Evolutionary conservation across 768 basidiomycete species (phyloP).

Genomic region (Atractiella rhizophila): DNA sequence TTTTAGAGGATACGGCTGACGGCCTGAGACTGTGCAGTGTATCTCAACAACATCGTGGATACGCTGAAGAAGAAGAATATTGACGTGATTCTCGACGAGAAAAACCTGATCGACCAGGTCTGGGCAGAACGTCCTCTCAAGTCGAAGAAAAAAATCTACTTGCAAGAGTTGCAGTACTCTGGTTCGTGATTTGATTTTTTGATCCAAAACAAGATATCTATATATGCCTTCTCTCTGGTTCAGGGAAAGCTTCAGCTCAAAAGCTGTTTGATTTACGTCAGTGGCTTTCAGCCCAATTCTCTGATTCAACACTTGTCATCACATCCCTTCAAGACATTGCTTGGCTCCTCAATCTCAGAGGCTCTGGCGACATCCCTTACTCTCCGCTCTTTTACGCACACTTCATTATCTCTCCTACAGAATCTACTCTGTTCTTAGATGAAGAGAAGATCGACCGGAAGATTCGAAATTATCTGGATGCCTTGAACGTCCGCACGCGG

Average conservation of each 20-base stretch:
- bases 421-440: slow-evolving; percentile 45
- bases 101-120: slow-evolving; percentile 54
- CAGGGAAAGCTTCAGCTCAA: slow-evolving; percentile 29
- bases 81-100: slow-evolving; percentile 38
- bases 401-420: slow-evolving; percentile 39
- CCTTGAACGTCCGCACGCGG: slow-evolving; percentile 33
- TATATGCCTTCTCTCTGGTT: too few relatives aligned
- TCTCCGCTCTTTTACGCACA: slow-evolving; percentile 65
- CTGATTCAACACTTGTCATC: too few relatives aligned
- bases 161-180: slow-evolving; percentile 47
- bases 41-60: too few relatives aligned
- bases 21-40: too few relatives aligned
- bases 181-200: too few relatives aligned
- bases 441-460: slow-evolving; percentile 27
- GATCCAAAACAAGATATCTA: too few relatives aligned
- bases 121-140: slow-evolving; percentile 50
- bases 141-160: slow-evolving; percentile 40
- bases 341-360: slow-evolving; percentile 63
- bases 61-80: too few relatives aligned
- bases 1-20: too few relatives aligned
- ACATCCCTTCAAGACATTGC: neutral
- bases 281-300: slow-evolving; percentile 34
- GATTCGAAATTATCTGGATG: slow-evolving; percentile 31
- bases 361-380: slow-evolving; percentile 69
- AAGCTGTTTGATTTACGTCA: slow-evolving; percentile 44